These are phyloP conservation scores for Oxyria digyna DNA, from an alignment of 148 eudicot genomes.

Conservation along the genomic window DNA sequence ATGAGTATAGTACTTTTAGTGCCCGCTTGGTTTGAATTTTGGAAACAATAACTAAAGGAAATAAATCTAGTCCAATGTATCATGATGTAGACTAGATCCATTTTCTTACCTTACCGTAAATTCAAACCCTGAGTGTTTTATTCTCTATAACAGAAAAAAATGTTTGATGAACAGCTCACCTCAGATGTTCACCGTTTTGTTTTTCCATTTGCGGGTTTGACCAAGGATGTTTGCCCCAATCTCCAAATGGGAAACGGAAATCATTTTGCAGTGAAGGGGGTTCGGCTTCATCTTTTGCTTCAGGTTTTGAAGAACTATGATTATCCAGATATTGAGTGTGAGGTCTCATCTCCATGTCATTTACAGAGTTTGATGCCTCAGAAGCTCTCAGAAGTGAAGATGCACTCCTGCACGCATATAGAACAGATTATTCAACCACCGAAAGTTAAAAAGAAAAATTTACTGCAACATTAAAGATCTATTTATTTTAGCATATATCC, in stretches of 20 bases:
- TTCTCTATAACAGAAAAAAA: no score
- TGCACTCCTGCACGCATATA: constrained; percentile 56
- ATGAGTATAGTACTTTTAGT: no score
- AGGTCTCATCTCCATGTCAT: constrained; percentile 21
- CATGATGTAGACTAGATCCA: no score
- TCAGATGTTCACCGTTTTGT: constrained; percentile 24
- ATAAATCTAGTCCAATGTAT: no score
- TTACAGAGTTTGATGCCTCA: constrained; percentile 17
- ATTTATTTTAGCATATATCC: background rate
- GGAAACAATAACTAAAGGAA: no score
- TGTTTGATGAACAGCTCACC: constrained; percentile 17
- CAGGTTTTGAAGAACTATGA: constrained; percentile 22
- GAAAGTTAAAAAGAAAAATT: background rate
- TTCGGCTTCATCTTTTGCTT: constrained; percentile 19
- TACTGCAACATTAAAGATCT: background rate
- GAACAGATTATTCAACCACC: background rate
- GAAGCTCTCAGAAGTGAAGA: constrained; percentile 59
- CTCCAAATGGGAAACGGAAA: constrained; percentile 50
- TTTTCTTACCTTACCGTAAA: no score
- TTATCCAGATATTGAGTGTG: constrained; percentile 22
- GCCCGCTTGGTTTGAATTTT: no score
- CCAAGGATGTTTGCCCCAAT: constrained; percentile 64
- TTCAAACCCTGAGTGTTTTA: no score
- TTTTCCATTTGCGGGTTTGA: constrained; percentile 26
- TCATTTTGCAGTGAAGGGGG: constrained; percentile 21